Base-by-base conservation (phyloP, 2,329 filamentous ascomycete genomes). In the Dactylella cylindrospora region DNA sequence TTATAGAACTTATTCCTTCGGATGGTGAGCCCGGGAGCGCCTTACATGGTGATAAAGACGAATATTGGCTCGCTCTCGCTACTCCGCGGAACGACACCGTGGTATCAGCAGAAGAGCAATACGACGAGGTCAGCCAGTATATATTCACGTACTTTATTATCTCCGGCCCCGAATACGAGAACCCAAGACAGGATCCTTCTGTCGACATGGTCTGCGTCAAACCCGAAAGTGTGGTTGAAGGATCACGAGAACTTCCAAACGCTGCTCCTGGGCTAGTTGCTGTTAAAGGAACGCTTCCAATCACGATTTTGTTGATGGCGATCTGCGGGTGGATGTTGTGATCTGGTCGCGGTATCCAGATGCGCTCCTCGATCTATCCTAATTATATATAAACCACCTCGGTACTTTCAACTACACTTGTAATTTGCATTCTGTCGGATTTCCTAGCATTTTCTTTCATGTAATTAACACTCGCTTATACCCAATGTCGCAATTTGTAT, bases 191-290 rank as follows among this genome's bases (percentile, higher is more conserved):
- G 3, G 35, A 19, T 1, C 17, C 23, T 13, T 32, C 15, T 9
- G 51, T 55, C 5, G 51, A 55, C 8, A 40, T 55, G 40, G 51
- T 55, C 0, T 55, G 51, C 23, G 51, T 55, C 5, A 55, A 55
- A 22, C 25, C 41, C 8, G 41, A 55, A 35, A 10, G 40, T 13
- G 3, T 23, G 5, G 35, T 41, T 15, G 33, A 31, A n/a, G 51
- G 51, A 1, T 55, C 51, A 19, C 40, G 51, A 2, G 41, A 46
- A 7, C 33, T 55, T 1, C 41, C 51, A 5, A 47, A 20, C 40
- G 15, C 12, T 5, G 41, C 51, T 25, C 19, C 5, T 22, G 20
- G 10, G 2, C 5, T 38, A 5, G 13, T 13, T 2, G 9, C 31
- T 13, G 23, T n/a, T 5, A 17, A 12, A n/a, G 13, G 29, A 0